Conservation (phyloP, 441 rosid genomes). For the Pelargonium australe region DNA sequence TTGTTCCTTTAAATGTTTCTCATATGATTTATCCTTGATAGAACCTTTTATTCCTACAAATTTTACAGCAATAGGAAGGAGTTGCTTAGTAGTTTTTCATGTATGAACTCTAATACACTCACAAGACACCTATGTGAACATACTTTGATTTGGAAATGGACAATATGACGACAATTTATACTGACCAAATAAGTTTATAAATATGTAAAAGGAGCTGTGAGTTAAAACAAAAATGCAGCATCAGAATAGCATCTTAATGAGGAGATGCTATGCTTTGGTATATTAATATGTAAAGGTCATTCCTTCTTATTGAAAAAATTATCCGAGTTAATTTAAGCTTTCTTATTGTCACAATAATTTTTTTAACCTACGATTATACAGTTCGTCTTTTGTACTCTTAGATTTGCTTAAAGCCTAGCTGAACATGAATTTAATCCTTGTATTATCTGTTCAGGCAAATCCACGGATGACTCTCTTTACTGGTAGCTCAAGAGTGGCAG, state of each 20-base stretch:
- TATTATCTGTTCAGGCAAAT: slow-evolving; percentile 47
- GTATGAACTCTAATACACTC: background rate
- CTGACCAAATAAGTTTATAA: too few relatives aligned
- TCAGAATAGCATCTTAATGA: background rate
- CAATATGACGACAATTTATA: background rate
- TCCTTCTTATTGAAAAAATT: background rate
- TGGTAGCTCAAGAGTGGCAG: slow-evolving; percentile 95
- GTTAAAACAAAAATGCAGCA: background rate
- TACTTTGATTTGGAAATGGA: background rate
- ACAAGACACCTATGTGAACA: background rate
- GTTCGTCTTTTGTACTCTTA: background rate
- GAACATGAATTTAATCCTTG: background rate
- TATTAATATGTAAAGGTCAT: background rate
- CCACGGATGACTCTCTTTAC: slow-evolving; percentile 97
- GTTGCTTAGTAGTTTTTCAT: background rate
- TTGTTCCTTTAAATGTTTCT: slow-evolving; percentile 20
- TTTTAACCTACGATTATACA: background rate
- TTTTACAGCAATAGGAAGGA: background rate
- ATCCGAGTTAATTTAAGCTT: background rate
- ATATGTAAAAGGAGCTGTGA: background rate
- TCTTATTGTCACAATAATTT: background rate
- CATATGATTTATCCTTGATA: background rate
- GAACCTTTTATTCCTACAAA: slow-evolving; percentile 2
- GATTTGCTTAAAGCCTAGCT: background rate
- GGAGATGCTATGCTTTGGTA: background rate